phyloP scores from a whole-genome alignment of 768 basidiomycete genomes.

The Hemileccinum impolitum region DNA sequence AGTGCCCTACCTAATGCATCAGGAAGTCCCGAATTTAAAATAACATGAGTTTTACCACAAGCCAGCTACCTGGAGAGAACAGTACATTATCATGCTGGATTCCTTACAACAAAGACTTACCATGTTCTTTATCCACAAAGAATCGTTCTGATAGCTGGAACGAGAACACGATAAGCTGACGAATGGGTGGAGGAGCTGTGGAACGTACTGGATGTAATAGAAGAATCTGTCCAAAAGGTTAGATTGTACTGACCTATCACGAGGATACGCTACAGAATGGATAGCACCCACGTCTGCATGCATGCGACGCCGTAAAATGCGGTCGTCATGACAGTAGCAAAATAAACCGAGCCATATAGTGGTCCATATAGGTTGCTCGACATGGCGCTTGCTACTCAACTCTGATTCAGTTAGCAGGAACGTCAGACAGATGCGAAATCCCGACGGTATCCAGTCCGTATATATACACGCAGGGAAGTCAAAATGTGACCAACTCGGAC shows the following conservation, averaged over 20 bases:
- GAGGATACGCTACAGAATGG: too few relatives aligned
- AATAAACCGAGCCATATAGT: background rate
- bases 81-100: background rate
- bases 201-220: background rate
- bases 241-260: background rate
- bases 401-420: background rate
- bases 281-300: conserved; percentile 4
- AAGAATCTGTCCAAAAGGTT: background rate
- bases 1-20: background rate
- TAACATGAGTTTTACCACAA: background rate
- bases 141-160: background rate
- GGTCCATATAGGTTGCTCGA: background rate
- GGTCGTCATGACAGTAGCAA: background rate
- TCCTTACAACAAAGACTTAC: background rate
- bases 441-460: too few relatives aligned
- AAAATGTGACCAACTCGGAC: too few relatives aligned
- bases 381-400: background rate
- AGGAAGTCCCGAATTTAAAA: background rate
- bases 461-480: too few relatives aligned
- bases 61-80: background rate
- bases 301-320: background rate
- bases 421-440: background rate
- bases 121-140: background rate
- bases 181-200: background rate
- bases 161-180: background rate